Evolutionary conservation across 495 filamentous ascomycete genomes (phyloP), one percentile per base, ranked within the genome.

Genomic region (Annulohypoxylon bovei): DNA sequence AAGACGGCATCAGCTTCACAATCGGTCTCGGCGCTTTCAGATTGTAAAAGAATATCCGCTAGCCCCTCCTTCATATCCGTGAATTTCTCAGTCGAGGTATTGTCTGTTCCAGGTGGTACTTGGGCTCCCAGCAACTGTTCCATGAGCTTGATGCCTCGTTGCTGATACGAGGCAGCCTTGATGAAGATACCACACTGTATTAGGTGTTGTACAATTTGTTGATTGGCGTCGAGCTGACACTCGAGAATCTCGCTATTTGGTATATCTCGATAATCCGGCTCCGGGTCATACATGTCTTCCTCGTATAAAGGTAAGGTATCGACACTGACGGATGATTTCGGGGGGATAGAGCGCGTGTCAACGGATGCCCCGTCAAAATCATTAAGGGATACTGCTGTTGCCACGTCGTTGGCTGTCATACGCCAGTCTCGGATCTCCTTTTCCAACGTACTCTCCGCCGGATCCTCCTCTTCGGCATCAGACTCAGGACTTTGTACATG

Each of bases 1-100:
- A 76, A 42, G n/a, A 69, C 58, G 0, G 40, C 23, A 30, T 61
- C 66, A 2, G 68, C 68, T 60, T 76, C 68, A 16, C 40, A n/a
- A 16, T 68, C 37, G 16, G 8, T 56, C 40, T 76, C 55, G 3
- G 23, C 23, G 33, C 25, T 72, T 32, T 62, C 47, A 20, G 61
- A 74, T 20, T 56, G 39, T 33, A 56, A 44, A 3, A 72, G 32
- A 23, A 75, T 75, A 23, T 72, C 72, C 7, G 72, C 72, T 22
- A 72, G 58, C 11, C 40, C 59, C 62, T 76, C 74, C 11, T 54
- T 65, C 74, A 76, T 76, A 37, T 68, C 37, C 4, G 52, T 28
- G 12, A 69, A 47, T 6, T 61, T 49, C n/a, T 47, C 58, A 33
- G 54, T 11, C 23, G 65, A 54, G 14, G 33, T 6, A 37, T 49